Evolutionary conservation across 2,329 filamentous ascomycete genomes (phyloP).

Genomic region (Claviceps paspali): DNA sequence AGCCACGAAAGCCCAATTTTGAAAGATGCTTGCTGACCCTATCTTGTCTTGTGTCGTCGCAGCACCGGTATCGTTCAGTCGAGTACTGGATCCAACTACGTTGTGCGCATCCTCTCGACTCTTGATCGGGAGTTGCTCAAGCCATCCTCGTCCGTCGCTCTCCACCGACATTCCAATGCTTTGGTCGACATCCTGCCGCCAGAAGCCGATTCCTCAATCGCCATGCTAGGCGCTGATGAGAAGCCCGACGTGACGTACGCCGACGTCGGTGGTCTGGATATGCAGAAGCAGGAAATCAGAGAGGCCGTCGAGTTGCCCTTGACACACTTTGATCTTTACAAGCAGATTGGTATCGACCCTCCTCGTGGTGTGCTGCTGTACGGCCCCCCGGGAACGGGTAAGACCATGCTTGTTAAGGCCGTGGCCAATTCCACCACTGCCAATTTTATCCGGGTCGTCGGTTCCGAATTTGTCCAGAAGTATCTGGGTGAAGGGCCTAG

Average conservation of each 20-base stretch:
- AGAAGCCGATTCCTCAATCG: slow-evolving; percentile 95
- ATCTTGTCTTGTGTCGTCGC: slow-evolving; percentile 2
- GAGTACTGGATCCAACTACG: slow-evolving; percentile 96
- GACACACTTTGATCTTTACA: slow-evolving; percentile 97
- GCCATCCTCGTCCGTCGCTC: slow-evolving; percentile 90
- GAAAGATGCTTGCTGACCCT: not conserved
- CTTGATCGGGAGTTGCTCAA: slow-evolving; percentile 97
- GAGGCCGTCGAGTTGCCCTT: slow-evolving; percentile 94
- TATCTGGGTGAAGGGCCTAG: slow-evolving; percentile 94
- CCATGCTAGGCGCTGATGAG: slow-evolving; percentile 91
- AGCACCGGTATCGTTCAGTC: slow-evolving; percentile 98
- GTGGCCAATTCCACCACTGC: slow-evolving; percentile 97
- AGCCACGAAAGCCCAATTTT: not conserved
- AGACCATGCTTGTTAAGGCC: slow-evolving; percentile 96
- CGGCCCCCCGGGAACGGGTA: slow-evolving; percentile 87
- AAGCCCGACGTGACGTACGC: slow-evolving; percentile 98
- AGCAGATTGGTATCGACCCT: slow-evolving; percentile 97
- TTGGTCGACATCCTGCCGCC: slow-evolving; percentile 98
- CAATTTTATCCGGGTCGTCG: slow-evolving; percentile 95
- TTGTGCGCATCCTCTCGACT: slow-evolving; percentile 93
- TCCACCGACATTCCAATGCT: slow-evolving; percentile 96
- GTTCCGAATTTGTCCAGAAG: slow-evolving; percentile 97
- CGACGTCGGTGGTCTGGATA: slow-evolving; percentile 92
- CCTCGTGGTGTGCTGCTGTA: slow-evolving; percentile 93
- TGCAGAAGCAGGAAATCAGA: slow-evolving; percentile 99